Evolutionary conservation across 108 stramenopile genomes (phyloP).

Genomic region (Chaetoceros tenuissimus): DNA sequence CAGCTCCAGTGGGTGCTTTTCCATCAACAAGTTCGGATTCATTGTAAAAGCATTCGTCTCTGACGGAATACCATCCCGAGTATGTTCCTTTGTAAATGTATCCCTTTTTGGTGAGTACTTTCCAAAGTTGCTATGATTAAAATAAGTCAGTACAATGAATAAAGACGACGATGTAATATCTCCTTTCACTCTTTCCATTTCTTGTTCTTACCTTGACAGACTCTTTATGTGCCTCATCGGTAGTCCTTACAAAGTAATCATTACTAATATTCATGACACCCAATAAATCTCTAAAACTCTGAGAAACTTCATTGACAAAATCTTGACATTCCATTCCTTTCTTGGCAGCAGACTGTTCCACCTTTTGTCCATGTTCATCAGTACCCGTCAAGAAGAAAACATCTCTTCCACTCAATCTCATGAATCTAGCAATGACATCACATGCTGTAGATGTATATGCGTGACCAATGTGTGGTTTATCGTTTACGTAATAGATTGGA

Average conservation of each 20-base stretch:
- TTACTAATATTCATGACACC: constrained; percentile 68
- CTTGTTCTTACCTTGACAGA: constrained; percentile 53
- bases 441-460: constrained; percentile 93
- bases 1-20: constrained; percentile 89
- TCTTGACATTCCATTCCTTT: constrained; percentile 64
- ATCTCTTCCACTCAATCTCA: constrained; percentile 82
- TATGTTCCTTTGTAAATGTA: constrained; percentile 91
- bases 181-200: constrained; percentile 11
- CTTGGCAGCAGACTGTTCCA: constrained; percentile 77
- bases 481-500: constrained; percentile 98
- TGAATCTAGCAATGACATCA: constrained; percentile 93
- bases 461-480: constrained; percentile 98
- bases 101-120: constrained; percentile 60
- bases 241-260: constrained; percentile 95
- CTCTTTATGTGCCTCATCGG: constrained; percentile 70
- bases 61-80: constrained; percentile 96
- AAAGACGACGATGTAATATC: not conserved
- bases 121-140: constrained; percentile 69
- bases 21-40: constrained; percentile 92
- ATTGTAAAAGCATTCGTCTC: constrained; percentile 96
- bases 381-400: constrained; percentile 94
- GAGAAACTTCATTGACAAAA: constrained; percentile 78
- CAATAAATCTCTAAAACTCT: constrained; percentile 78
- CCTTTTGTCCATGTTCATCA: constrained; percentile 98
- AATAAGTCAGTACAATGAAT: not conserved